Conservation (phyloP, 225 moss, liverwort and hornwort species). For the Pleurozium schreberi region DNA sequence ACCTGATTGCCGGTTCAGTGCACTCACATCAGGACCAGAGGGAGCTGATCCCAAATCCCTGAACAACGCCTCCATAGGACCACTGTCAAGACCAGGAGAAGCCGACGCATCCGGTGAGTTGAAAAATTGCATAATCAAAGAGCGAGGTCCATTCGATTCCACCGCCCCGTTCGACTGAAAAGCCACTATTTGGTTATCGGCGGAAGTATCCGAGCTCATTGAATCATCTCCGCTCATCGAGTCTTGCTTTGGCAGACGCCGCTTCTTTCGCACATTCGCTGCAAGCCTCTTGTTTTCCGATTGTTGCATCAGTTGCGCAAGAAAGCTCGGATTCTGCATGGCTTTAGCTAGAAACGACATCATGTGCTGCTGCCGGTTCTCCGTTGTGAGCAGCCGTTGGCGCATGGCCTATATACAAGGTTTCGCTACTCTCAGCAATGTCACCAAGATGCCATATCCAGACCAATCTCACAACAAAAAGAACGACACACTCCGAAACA, state of each 20-base stretch:
- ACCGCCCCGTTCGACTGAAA: conserved; percentile 34
- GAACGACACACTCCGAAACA: background rate
- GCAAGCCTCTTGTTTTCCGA: conserved; percentile 61
- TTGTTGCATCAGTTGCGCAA: conserved; percentile 84
- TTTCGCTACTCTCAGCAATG: background rate
- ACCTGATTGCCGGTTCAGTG: conserved; percentile 48
- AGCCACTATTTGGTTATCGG: conserved; percentile 75
- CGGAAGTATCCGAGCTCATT: background rate
- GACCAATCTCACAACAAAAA: background rate
- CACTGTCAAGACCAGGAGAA: conserved; percentile 42
- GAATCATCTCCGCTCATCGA: conserved; percentile 30
- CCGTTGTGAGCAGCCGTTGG: conserved; percentile 67
- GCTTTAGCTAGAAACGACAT: conserved; percentile 97
- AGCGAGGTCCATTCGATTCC: conserved; percentile 50
- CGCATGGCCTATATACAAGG: conserved; percentile 42
- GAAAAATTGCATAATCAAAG: conserved; percentile 75
- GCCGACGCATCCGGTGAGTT: conserved; percentile 36
- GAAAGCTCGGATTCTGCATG: conserved; percentile 91
- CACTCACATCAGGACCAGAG: conserved; percentile 22
- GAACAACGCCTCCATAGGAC: conserved; percentile 65
- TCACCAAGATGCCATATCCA: background rate
- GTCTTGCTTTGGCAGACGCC: conserved; percentile 79
- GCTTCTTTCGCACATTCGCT: conserved; percentile 67
- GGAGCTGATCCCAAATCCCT: conserved; percentile 53
- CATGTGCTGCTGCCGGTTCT: conserved; percentile 93